Percentiles rank a stretch among this genome's conserved stretches.
Evolutionary conservation across 805 yeast species (phyloP).

Genomic region (Dipodascopsis uninucleata): DNA sequence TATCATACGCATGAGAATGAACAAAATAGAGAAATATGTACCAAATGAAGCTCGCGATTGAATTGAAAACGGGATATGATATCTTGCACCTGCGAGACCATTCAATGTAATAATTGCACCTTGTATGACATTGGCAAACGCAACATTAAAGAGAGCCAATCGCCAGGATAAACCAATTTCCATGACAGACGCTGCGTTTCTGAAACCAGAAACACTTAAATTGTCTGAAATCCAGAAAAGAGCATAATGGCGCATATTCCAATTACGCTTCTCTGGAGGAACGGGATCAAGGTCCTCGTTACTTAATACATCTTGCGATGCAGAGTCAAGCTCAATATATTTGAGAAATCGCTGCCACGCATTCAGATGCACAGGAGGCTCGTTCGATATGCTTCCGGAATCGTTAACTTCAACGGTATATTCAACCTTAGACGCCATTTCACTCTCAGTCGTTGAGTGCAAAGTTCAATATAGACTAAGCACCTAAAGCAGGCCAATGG

Average conservation of each 20-base stretch:
- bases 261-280: constrained; percentile 40
- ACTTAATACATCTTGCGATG: constrained; percentile 1
- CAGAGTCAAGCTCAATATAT: constrained; percentile 12
- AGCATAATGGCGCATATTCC: constrained; percentile 45
- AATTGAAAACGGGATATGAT: constrained; percentile 50
- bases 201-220: constrained; percentile 42
- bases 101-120: constrained; percentile 42
- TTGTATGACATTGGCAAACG: constrained; percentile 44
- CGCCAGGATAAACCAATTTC: constrained; percentile 45
- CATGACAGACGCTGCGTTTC: constrained; percentile 44
- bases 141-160: constrained; percentile 44
- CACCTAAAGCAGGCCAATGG: no score
- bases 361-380: no score
- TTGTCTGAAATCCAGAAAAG: constrained; percentile 29
- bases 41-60: constrained; percentile 47
- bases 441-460: no score
- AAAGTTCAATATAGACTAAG: no score
- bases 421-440: no score
- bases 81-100: constrained; percentile 48
- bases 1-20: constrained; percentile 47
- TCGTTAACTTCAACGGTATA: no score
- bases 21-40: constrained; percentile 44
- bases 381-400: no score
- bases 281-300: constrained; percentile 24
- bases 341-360: no score